These are phyloP conservation scores for Monosporozyma unispora DNA, from an alignment of 805 yeast genomes.

Conservation along the genomic window DNA sequence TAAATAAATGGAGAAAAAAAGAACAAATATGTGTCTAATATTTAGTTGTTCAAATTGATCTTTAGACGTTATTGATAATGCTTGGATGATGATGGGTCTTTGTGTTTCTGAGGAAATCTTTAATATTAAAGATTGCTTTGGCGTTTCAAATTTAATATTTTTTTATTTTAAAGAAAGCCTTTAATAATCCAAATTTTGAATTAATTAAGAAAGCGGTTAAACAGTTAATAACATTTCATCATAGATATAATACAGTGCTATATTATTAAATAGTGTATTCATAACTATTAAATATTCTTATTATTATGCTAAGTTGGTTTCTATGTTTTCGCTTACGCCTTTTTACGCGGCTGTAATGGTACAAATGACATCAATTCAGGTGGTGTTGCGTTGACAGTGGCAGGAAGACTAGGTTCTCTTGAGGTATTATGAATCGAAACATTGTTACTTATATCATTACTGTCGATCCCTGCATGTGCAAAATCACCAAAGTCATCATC, in stretches of 20 bases:
- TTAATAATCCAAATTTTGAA: too few relatives aligned
- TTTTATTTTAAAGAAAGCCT: background rate
- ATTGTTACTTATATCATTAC: background rate
- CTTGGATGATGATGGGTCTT: background rate
- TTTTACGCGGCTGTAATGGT: constrained; percentile 25
- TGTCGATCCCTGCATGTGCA: constrained; percentile 5
- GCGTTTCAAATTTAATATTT: background rate
- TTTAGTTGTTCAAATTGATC: background rate
- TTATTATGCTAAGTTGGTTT: too few relatives aligned
- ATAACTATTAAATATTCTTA: too few relatives aligned
- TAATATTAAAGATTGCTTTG: background rate
- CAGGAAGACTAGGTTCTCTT: background rate
- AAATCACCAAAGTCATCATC: constrained; percentile 24
- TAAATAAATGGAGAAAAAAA: background rate
- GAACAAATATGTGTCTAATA: too few relatives aligned
- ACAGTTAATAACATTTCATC: too few relatives aligned
- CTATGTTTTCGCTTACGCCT: background rate
- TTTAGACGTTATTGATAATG: background rate
- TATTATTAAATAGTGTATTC: too few relatives aligned
- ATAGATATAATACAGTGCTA: too few relatives aligned
- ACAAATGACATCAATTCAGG: constrained; percentile 16
- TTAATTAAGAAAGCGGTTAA: too few relatives aligned
- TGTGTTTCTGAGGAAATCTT: background rate
- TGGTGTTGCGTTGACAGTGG: background rate
- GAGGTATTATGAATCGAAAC: background rate